These are phyloP conservation scores for Nannochloropsis limnetica DNA, from an alignment of 352 stramenopile species.

Conservation along the genomic window DNA sequence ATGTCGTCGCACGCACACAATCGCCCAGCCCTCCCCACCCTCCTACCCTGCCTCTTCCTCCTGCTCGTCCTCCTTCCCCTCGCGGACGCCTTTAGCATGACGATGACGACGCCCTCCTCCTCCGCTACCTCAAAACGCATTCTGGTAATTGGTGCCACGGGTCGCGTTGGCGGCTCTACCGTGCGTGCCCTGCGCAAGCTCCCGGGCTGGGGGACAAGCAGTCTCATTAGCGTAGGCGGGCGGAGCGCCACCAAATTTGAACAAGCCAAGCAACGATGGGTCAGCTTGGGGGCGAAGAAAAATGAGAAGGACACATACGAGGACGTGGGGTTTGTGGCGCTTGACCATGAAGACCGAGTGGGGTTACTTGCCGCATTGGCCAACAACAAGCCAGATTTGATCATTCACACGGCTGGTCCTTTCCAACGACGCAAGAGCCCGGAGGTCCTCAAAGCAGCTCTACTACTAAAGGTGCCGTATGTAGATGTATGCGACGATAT, in stretches of 20 bases:
- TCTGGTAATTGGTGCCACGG: slow-evolving; percentile 42
- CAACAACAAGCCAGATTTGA: slow-evolving; percentile 41
- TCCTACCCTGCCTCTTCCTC: not conserved
- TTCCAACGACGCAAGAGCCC: slow-evolving; percentile 39
- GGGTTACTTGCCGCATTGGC: slow-evolving; percentile 40
- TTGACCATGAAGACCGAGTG: slow-evolving; percentile 43
- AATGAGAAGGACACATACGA: slow-evolving; percentile 44
- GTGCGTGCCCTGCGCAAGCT: slow-evolving; percentile 46
- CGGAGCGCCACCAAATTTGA: slow-evolving; percentile 45
- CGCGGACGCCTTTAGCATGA: slow-evolving; percentile 13
- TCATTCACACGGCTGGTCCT: slow-evolving; percentile 50
- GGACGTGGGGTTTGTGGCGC: slow-evolving; percentile 42
- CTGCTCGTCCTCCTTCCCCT: not conserved
- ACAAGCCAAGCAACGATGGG: slow-evolving; percentile 45
- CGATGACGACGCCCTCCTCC: not conserved
- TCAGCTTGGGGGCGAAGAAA: slow-evolving; percentile 38
- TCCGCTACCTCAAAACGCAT: not conserved
- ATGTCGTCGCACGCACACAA: not conserved
- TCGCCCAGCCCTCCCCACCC: not conserved
- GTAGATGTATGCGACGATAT: slow-evolving; percentile 51
- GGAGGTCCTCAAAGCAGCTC: slow-evolving; percentile 33
- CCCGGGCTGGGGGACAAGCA: not conserved
- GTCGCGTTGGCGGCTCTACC: slow-evolving; percentile 48
- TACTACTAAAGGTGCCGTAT: slow-evolving; percentile 42
- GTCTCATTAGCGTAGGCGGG: slow-evolving; percentile 45